Evolutionary conservation across 78 protist species (phyloP), one percentile per base, ranked within the genome.

Genomic region (Emiliania huxleyi): DNA sequence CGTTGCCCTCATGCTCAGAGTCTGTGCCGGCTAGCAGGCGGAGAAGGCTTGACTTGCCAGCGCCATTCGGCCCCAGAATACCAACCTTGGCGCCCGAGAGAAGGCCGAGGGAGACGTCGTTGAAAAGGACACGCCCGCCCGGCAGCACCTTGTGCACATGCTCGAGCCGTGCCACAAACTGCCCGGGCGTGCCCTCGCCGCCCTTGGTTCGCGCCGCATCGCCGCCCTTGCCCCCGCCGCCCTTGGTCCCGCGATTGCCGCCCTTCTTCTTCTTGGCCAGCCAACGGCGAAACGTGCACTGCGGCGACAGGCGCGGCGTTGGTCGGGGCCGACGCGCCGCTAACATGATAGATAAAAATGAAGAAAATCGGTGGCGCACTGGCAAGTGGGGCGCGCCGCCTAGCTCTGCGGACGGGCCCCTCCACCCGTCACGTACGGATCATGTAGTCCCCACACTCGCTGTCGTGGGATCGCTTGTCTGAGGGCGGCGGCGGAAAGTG

Each of bases 31-130:
- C 95, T 22, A 96, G 38, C 71, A 94, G 81, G n/a, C 83, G 85
- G 92, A 96, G 83, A 33, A 96, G 87, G 3, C 95, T 75, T 55
- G 95, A 87, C 71, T 96, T 96, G 44, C 97, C 97, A 38, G 91
- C 69, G 40, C 94, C 94, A 45, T 73, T 73, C 33, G 84, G 35
- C 44, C 84, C 84, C 15, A 73, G 84, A 12, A 73, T 8, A 2
- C 77, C 77, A 3, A 69, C 33, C 75, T 69, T 69, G 23, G 75
- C 75, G 75, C 75, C 75, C 3, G 75, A 5, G 33, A 69, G 37
- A 5, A 69, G 33, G n/a, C 38, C 33, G n/a, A 26, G 37, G 38
- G 37, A 26, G 37, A 69, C 75, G 75, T 26, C 33, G 3, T 29
- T 15, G 37, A 69, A 26, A 29, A 69, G 18, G 33, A 29, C 75